Percentiles rank a stretch among this genome's conserved stretches.
phyloP scores from a whole-genome alignment of 352 stramenopile genomes.

The Elongisporangium senticosum region DNA sequence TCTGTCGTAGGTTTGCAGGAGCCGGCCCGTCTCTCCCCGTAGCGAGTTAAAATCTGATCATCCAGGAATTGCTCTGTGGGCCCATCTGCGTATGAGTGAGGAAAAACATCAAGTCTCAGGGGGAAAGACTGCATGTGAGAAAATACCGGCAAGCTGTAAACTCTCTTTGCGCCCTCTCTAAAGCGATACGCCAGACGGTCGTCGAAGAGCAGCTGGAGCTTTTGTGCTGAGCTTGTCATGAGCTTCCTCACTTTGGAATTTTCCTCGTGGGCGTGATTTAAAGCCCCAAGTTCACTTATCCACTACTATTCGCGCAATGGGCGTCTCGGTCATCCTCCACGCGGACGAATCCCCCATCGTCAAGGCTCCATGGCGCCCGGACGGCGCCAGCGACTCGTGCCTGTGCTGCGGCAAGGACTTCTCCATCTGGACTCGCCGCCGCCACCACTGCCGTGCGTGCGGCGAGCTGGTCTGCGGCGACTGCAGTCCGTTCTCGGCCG shows the following conservation, averaged over 20 bases:
- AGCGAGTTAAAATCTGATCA: not conserved
- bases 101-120: constrained; percentile 1
- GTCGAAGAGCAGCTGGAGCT: not conserved
- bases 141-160: constrained; percentile 1
- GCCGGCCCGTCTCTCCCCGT: not conserved
- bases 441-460: constrained; percentile 77
- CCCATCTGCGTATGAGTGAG: not conserved
- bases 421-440: constrained; percentile 63
- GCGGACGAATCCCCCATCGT: constrained; percentile 1
- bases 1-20: not conserved
- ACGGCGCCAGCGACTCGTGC: constrained; percentile 63
- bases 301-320: not conserved
- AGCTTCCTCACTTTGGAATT: not conserved
- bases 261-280: not conserved
- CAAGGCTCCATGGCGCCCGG: constrained; percentile 58
- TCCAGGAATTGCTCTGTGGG: not conserved
- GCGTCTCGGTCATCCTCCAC: not conserved
- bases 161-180: not conserved
- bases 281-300: not conserved
- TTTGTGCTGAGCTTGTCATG: not conserved
- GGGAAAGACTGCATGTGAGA: constrained; percentile 1
- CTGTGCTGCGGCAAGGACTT: constrained; percentile 63
- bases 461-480: constrained; percentile 70
- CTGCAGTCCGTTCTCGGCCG: constrained; percentile 55
- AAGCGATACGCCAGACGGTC: not conserved